These are phyloP conservation scores for Aspergillus bridgeri DNA, from an alignment of 495 filamentous ascomycete genomes.

Conservation along the genomic window DNA sequence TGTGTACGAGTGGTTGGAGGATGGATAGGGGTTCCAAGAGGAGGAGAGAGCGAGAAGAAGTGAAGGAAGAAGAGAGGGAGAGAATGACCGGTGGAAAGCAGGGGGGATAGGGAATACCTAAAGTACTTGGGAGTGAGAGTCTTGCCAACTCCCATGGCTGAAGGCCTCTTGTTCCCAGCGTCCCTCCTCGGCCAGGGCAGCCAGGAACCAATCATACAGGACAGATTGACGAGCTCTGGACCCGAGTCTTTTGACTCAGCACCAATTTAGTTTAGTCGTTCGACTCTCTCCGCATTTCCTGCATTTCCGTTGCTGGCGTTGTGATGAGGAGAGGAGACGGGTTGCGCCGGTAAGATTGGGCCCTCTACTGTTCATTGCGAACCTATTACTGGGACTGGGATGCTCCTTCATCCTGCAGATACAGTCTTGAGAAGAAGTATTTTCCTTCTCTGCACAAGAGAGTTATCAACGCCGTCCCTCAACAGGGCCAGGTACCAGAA, in stretches of 20 bases:
- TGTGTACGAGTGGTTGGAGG: slow-evolving; percentile 17
- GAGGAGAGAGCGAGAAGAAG: slow-evolving; percentile 7
- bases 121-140: background rate
- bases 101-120: slow-evolving; percentile 13
- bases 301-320: background rate
- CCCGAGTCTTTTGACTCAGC: slow-evolving; percentile 24
- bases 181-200: background rate
- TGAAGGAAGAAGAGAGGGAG: slow-evolving; percentile 6
- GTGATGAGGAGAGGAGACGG: background rate
- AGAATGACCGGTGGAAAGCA: slow-evolving; percentile 1
- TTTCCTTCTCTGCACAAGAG: too few relatives aligned
- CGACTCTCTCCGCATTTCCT: slow-evolving; percentile 14
- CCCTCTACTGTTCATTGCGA: too few relatives aligned
- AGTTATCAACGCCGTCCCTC: background rate
- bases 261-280: background rate
- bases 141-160: slow-evolving; percentile 7
- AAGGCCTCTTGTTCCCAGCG: slow-evolving; percentile 2
- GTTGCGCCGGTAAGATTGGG: background rate
- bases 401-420: too few relatives aligned
- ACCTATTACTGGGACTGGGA: too few relatives aligned
- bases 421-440: too few relatives aligned
- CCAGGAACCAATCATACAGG: slow-evolving; percentile 19
- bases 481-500: background rate
- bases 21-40: slow-evolving; percentile 13
- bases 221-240: slow-evolving; percentile 17